Evolutionary conservation across 768 basidiomycete genomes (phyloP).

Genomic region (Lactarius deliciosus): DNA sequence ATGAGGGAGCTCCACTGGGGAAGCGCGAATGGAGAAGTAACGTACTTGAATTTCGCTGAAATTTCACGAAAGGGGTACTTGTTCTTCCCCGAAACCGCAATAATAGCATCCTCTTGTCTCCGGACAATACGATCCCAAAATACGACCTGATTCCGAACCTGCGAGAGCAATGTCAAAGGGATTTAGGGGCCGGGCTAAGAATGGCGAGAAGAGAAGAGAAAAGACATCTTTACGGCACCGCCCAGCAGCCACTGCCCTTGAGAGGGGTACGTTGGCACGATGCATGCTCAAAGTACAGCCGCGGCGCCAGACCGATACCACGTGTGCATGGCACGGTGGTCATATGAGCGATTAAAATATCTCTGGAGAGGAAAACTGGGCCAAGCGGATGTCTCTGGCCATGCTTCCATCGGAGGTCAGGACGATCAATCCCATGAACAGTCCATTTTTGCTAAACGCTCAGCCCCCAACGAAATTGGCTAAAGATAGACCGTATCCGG

Average conservation of each 20-base stretch:
- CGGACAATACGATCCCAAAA: conserved; percentile 91
- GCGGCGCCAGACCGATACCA: neutral
- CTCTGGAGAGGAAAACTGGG: neutral
- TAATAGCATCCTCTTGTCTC: conserved; percentile 69
- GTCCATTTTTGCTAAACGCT: neutral
- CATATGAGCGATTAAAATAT: conserved; percentile 6
- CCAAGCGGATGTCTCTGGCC: neutral
- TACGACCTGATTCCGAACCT: conserved; percentile 77
- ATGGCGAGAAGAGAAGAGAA: neutral
- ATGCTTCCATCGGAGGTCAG: neutral
- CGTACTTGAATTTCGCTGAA: conserved; percentile 72
- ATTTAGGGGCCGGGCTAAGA: conserved; percentile 17
- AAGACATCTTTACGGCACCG: neutral
- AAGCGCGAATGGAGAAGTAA: conserved; percentile 30
- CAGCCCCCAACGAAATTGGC: neutral
- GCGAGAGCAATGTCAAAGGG: conserved; percentile 16
- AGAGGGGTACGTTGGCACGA: neutral
- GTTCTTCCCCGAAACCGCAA: conserved; percentile 67
- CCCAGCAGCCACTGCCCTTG: neutral
- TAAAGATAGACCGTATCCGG: neutral
- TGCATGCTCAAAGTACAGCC: neutral
- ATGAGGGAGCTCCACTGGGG: conserved; percentile 6
- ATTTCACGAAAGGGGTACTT: conserved; percentile 84
- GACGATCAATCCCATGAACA: neutral
- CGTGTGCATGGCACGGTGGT: conserved; percentile 6